phyloP scores from a whole-genome alignment of 1,284 basidiomycete species.

The Mycena citricolor region DNA sequence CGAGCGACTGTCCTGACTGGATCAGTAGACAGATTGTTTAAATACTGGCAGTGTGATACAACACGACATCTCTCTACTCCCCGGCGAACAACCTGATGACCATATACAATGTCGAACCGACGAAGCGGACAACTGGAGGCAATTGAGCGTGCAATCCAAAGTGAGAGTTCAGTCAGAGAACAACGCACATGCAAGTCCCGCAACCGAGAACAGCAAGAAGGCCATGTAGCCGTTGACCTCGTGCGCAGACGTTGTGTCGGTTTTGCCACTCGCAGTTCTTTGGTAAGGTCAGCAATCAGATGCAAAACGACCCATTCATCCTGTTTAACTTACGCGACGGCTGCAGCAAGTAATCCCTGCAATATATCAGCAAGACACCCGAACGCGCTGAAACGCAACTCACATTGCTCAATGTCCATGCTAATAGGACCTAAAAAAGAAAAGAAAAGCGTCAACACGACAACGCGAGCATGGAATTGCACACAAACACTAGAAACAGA shows the following conservation, averaged over 20 bases:
- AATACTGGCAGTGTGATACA: no score
- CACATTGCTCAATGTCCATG: slow-evolving; percentile 84
- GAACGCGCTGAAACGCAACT: slow-evolving; percentile 18
- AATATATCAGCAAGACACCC: slow-evolving; percentile 5
- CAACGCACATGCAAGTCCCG: slow-evolving; percentile 79
- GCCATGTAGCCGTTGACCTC: slow-evolving; percentile 79
- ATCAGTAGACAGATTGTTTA: no score
- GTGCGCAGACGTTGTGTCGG: slow-evolving; percentile 41
- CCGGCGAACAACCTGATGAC: slow-evolving; percentile 81
- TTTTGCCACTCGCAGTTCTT: slow-evolving; percentile 54
- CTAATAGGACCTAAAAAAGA: slow-evolving; percentile 56
- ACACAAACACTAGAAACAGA: slow-evolving; percentile 18
- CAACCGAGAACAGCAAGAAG: slow-evolving; percentile 82
- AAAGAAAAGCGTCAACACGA: slow-evolving; percentile 21
- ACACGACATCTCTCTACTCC: no score
- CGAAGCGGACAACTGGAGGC: slow-evolving; percentile 71
- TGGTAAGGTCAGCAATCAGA: not conserved
- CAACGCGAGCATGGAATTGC: slow-evolving; percentile 1
- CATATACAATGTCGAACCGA: slow-evolving; percentile 78
- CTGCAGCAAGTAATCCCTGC: slow-evolving; percentile 71
- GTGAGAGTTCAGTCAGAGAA: slow-evolving; percentile 4
- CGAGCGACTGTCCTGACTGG: no score
- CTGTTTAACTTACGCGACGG: slow-evolving; percentile 63
- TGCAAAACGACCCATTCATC: no score
- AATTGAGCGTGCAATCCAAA: slow-evolving; percentile 7